Base-by-base conservation (phyloP, 805 yeast genomes). In the Starmerella stellata region DNA sequence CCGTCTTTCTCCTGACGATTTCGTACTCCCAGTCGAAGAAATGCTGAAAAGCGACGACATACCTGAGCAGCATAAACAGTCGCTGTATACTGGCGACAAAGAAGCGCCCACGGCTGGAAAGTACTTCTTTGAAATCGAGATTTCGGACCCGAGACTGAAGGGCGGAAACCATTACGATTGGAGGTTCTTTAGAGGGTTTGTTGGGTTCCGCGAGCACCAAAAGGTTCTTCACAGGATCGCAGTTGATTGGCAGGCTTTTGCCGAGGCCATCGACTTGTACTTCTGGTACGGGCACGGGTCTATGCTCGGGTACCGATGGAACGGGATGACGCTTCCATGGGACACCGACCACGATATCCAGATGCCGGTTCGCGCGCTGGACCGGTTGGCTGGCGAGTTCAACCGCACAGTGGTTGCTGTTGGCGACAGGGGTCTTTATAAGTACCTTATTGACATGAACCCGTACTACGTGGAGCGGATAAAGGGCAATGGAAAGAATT, bases 151-250 rank as follows among this genome's bases (percentile, higher is more conserved):
- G n/a, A n/a, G n/a, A n/a, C n/a, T n/a, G n/a, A n/a, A n/a, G n/a
- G n/a, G n/a, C n/a, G 62, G 60, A 5, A 38, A 41, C 25, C 65
- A 60, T 42, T 74, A 73, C 48, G 82, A 75, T 52, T 74, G 79
- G 78, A 62, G 80, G 40, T 75, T 73, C 47, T 75, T 74, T 63
- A 59, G 58, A 36, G 64, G 64, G 44, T 55, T 60, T 44, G 70
- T 65, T 14, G 64, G 71, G 3, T 58, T 72, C 45, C 72, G 69
- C 44, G 62, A 62, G 40, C 46, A 66, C 31, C 62, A 64, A 7
- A 55, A 67, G 34, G 64, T 65, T 14, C n/a, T n/a, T n/a, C n/a
- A n/a, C n/a, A n/a, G n/a, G n/a, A n/a, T n/a, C n/a, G n/a, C n/a
- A n/a, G n/a, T n/a, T n/a, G n/a, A n/a, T n/a, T 69, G 70, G 66